Base-by-base conservation (phyloP, 495 filamentous ascomycete species). In the Venustampulla echinocandica region DNA sequence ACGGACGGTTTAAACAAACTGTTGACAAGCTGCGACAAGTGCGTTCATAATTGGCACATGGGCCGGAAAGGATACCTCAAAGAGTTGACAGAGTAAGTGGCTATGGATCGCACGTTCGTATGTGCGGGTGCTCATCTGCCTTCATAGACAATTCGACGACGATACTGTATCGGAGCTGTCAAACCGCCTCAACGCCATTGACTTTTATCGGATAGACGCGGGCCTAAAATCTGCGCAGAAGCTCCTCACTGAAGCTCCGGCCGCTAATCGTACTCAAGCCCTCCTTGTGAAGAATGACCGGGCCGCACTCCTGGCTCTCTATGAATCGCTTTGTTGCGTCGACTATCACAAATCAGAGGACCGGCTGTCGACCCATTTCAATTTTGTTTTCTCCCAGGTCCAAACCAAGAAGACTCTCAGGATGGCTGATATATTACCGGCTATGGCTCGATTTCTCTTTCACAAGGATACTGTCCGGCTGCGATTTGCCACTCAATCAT, bases 391-490 rank as follows among this genome's bases (percentile, higher is more conserved):
- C 56, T 66, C 73, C 53, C 66, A 84, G 0, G 80, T 87, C 10
- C 88, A 94, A 63, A 73, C 70, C 0, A 87, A 79, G 43, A 82
- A 77, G 36, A 72, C 69, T 9, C 67, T 95, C 4, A 86, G 80
- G 53, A 70, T 90, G 30, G 69, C 70, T 0, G 78, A 78, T 41
- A 81, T 82, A 38, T 70, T 87, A 4, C 90, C 88, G 9, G 84
- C 85, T 7, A 85, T 89, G 62, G 82, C 82, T 13, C 72, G 67
- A 13, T 95, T 94, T 55, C 69, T 96, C 2, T 95, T 95, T 54
- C 78, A 83, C 45, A 60, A 69, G 4, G 73, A 84, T 23, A 64
- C 68, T 24, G 61, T 59, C 34, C 74, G 84, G 32, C 69, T 66
- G 19, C 64, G 67, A 32, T 95, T 90, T 75, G 89, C 87, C 6